Evolutionary conservation across 225 moss, liverwort and hornwort species (phyloP).

Genomic region (Rhytidiadelphus loreus): DNA sequence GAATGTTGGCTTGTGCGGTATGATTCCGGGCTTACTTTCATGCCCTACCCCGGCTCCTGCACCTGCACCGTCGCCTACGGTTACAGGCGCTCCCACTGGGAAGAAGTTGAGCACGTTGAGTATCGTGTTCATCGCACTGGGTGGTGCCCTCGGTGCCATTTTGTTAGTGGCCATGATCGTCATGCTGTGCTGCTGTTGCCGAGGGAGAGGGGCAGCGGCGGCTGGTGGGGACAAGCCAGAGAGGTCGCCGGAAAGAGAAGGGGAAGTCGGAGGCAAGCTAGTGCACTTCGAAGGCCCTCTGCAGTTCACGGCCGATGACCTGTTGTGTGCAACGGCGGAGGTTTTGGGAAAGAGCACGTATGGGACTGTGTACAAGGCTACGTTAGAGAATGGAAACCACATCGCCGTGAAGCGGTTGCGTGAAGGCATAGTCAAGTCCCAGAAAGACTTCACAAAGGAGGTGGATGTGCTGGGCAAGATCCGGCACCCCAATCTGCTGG

Average conservation of each 20-base stretch:
- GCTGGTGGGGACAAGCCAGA: constrained; percentile 32
- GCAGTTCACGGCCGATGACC: constrained; percentile 70
- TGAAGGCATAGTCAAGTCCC: constrained; percentile 73
- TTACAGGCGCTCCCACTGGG: background rate
- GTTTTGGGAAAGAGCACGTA: constrained; percentile 89
- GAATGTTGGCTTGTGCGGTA: constrained; percentile 58
- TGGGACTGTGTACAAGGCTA: constrained; percentile 90
- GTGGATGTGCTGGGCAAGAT: constrained; percentile 76
- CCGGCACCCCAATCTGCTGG: constrained; percentile 73
- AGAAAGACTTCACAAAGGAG: constrained; percentile 68
- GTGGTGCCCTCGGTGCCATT: constrained; percentile 48
- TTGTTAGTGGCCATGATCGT: constrained; percentile 40
- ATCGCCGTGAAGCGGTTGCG: constrained; percentile 76
- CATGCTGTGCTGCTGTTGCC: constrained; percentile 34
- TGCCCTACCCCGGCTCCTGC: constrained; percentile 9
- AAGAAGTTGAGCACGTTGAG: constrained; percentile 18
- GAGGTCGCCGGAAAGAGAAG: constrained; percentile 54
- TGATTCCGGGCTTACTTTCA: constrained; percentile 2
- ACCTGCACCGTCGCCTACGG: background rate
- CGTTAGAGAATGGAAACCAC: constrained; percentile 62
- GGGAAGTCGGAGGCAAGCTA: constrained; percentile 60
- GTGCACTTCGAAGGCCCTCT: constrained; percentile 80
- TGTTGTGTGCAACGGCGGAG: constrained; percentile 82
- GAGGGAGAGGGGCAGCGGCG: constrained; percentile 32
- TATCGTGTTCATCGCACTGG: constrained; percentile 33